Base-by-base conservation (phyloP, 805 yeast species). In the Wickerhamiella azymoides region DNA sequence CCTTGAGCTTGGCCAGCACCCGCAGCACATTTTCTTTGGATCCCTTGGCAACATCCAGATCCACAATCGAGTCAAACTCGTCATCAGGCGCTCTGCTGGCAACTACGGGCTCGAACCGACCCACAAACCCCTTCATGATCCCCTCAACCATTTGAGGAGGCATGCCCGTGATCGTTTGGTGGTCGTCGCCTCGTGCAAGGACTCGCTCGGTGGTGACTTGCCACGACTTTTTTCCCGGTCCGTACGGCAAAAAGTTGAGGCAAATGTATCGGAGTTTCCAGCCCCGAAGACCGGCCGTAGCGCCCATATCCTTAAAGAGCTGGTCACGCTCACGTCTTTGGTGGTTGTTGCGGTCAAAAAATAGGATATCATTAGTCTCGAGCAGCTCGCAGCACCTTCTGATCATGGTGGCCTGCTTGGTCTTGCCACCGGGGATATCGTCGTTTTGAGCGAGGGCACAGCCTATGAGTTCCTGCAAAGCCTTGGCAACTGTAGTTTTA, bases 381-480 rank as follows among this genome's bases (percentile, higher is more conserved):
- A 79, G 53, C 10, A 61, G 53, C 21, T 68, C 55, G 2, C 47
- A 10, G 53, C 51, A 7, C 6, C 30, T 10, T 9, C 43, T 36
- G 24, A 62, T 55, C 17, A 62, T 55, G 52, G 51, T 43, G 45
- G 45, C 24, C 45, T 67, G 65, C 48, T 63, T 66, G 18, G 40
- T 26, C 35, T 44, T 50, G 7, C 39, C 46, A 9, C 36, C 11
- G 11, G 43, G 64, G 19, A 83, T 67, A 52, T 83, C 75, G 62
- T 89, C 97, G 62, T 85, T 92, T 59, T 85, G 95, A 10, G 83
- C 68, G 54, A 79, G 82, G 0, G 73, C 79, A 80, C 94, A 80
- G 0, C 79, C 78, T 46, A 67, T 78, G 9, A 88, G 60, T 9
- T 68, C 56, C 0, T 56, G 50, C 36, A 92, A 64, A 0, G 88